Percentiles rank a stretch among this genome's conserved stretches.
phyloP scores from a whole-genome alignment of 352 stramenopile species.

The Sclerospora graminicola region DNA sequence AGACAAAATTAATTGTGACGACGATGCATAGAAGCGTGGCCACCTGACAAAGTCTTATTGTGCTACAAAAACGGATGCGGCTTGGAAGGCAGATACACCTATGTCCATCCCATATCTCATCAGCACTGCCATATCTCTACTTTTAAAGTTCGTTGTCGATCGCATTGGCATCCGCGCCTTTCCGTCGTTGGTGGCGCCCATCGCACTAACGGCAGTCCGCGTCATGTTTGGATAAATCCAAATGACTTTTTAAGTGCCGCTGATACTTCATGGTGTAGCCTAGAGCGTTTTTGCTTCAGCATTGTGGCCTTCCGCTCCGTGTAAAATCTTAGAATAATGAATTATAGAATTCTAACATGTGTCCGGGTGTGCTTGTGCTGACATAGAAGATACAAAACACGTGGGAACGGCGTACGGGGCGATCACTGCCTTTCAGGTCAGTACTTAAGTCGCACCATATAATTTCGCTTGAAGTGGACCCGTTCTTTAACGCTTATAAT shows the following conservation, averaged over 20 bases:
- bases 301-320: too few species aligned
- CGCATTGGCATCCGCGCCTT: conserved; percentile 75
- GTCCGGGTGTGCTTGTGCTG: conserved; percentile 10
- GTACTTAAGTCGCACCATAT: too few species aligned
- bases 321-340: neutral
- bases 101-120: conserved; percentile 92
- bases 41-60: conserved; percentile 43
- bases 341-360: neutral
- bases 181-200: conserved; percentile 63
- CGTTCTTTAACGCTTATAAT: neutral
- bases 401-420: too few species aligned
- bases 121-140: conserved; percentile 79
- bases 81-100: too few species aligned
- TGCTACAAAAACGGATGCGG: too few species aligned
- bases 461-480: too few species aligned
- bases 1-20: too few species aligned
- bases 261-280: conserved; percentile 86
- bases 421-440: conserved; percentile 87
- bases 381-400: conserved; percentile 84
- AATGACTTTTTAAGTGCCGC: conserved; percentile 70
- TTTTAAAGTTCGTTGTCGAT: conserved; percentile 88
- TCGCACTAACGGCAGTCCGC: conserved; percentile 79
- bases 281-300: conserved; percentile 90
- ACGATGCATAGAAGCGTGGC: conserved; percentile 66
- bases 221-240: conserved; percentile 66